Evolutionary conservation across 2,329 filamentous ascomycete genomes (phyloP).

Genomic region (Penicillium sp.): DNA sequence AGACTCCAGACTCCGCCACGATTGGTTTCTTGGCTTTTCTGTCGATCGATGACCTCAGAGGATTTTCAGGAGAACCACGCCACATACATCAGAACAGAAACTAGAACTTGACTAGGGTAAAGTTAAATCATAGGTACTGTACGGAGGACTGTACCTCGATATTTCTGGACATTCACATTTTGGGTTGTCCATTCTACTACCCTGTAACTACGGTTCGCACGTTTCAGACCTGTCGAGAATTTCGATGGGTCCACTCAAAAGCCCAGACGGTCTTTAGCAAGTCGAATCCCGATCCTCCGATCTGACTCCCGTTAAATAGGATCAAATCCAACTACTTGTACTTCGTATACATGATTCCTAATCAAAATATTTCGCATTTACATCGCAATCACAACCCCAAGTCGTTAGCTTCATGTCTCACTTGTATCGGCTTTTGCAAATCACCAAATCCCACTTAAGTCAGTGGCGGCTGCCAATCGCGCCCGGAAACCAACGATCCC

Average conservation of each 20-base stretch:
- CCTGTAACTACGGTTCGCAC: no score
- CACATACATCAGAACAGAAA: neutral
- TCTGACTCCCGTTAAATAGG: neutral
- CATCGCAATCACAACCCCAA: neutral
- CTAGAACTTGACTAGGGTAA: neutral
- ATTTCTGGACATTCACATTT: no score
- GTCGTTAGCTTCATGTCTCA: neutral
- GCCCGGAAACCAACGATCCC: neutral
- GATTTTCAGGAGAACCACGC: conserved; percentile 7
- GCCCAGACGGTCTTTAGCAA: neutral
- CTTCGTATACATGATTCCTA: neutral
- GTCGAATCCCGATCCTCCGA: neutral
- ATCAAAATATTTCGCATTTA: neutral
- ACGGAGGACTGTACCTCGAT: no score
- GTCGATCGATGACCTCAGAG: conserved; percentile 14
- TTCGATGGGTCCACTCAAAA: no score
- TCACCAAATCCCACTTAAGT: conserved; percentile 5
- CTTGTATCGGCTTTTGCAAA: conserved; percentile 1
- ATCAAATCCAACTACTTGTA: no score
- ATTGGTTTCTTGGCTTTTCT: neutral
- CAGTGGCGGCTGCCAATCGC: conserved; percentile 8
- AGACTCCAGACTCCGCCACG: conserved; percentile 12
- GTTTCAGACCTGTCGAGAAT: no score
- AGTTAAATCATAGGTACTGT: no score
- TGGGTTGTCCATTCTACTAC: no score